phyloP scores from a whole-genome alignment of 371 early-diverging fungal species.

The Conidiobolus incongruus region DNA sequence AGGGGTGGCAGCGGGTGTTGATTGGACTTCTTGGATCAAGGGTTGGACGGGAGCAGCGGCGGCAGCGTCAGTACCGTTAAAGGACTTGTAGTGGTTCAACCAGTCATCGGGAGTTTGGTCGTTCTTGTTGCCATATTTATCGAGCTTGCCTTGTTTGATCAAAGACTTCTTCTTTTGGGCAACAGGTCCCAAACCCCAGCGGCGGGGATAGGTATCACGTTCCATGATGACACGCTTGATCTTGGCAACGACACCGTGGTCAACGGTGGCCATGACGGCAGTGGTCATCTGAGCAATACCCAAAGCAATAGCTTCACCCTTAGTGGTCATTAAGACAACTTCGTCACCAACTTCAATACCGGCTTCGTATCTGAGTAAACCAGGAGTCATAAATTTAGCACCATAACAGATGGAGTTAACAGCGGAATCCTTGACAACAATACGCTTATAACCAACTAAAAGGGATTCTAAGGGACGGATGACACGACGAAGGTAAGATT shows the following conservation, averaged over 20 bases:
- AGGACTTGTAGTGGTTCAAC: constrained; percentile 26
- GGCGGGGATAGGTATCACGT: constrained; percentile 93
- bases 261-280: constrained; percentile 83
- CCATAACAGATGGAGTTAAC: constrained; percentile 99
- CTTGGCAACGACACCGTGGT: constrained; percentile 91
- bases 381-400: constrained; percentile 96
- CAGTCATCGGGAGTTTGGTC: constrained; percentile 57
- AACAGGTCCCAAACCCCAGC: constrained; percentile 94
- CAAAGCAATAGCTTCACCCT: constrained; percentile 99
- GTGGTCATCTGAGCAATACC: constrained; percentile 94
- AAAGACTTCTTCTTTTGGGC: constrained; percentile 93
- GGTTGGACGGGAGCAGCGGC: background rate
- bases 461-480: constrained; percentile 94
- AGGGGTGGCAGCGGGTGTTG: background rate
- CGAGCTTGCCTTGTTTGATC: constrained; percentile 88
- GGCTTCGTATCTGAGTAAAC: constrained; percentile 91
- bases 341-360: constrained; percentile 90
- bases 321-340: constrained; percentile 97
- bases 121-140: constrained; percentile 81
- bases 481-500: constrained; percentile 81
- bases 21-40: background rate
- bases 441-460: constrained; percentile 86
- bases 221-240: constrained; percentile 99
- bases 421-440: constrained; percentile 98
- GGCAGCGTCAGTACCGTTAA: background rate